Percentiles rank a stretch among this genome's conserved stretches.
Evolutionary conservation across 768 basidiomycete species (phyloP).

Genomic region (Mycena galopus): DNA sequence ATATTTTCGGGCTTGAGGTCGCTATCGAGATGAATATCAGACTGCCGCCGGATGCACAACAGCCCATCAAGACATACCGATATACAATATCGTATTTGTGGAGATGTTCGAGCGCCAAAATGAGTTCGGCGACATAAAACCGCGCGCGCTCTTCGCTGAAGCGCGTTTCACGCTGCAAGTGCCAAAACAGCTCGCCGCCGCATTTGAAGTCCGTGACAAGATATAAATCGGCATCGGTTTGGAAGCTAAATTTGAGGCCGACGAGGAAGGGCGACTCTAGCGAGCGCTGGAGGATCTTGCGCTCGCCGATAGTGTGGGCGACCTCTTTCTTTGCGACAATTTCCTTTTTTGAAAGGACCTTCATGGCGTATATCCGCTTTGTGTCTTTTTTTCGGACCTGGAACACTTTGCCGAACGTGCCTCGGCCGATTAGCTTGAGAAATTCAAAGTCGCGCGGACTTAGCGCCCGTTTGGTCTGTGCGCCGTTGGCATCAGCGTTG

Average conservation of each 20-base stretch:
- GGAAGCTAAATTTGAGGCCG: slow-evolving; percentile 98
- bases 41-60: neutral
- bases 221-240: slow-evolving; percentile 94
- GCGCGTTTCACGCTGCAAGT: slow-evolving; percentile 94
- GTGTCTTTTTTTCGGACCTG: slow-evolving; percentile 99
- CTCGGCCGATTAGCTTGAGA: slow-evolving; percentile 97
- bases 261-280: slow-evolving; percentile 97
- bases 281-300: slow-evolving; percentile 96
- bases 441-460: slow-evolving; percentile 98
- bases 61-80: slow-evolving; percentile 67
- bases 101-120: slow-evolving; percentile 94
- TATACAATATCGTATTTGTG: slow-evolving; percentile 98
- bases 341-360: slow-evolving; percentile 98
- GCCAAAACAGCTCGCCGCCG: slow-evolving; percentile 99
- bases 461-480: slow-evolving; percentile 85
- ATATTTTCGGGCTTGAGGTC: slow-evolving; percentile 99
- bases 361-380: slow-evolving; percentile 99
- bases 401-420: slow-evolving; percentile 98
- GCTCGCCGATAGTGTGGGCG: slow-evolving; percentile 98
- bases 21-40: slow-evolving; percentile 51
- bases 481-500: slow-evolving; percentile 35
- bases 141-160: slow-evolving; percentile 94
- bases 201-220: slow-evolving; percentile 99
- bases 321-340: slow-evolving; percentile 99
- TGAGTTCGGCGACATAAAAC: slow-evolving; percentile 97